Conservation (phyloP, 2,329 filamentous ascomycete species). For the Aspergillus transmontanensis region DNA sequence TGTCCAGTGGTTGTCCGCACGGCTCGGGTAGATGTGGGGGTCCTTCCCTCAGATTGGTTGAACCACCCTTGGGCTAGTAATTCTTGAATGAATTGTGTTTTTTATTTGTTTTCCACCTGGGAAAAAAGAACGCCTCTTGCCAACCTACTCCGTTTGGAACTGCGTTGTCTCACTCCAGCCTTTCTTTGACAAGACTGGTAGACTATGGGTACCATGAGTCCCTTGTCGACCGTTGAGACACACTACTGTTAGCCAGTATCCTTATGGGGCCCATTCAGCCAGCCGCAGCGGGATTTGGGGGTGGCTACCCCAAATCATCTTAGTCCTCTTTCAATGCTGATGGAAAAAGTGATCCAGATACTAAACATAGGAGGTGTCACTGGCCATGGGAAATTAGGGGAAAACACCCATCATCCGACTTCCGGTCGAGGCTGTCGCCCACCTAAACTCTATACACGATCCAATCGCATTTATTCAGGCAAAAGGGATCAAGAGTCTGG, state of each 20-base stretch:
- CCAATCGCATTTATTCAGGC: not conserved
- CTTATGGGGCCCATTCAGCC: not conserved
- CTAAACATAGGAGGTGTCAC: not conserved
- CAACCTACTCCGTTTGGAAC: not conserved
- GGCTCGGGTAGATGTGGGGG: conserved; percentile 16
- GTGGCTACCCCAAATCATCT: not conserved
- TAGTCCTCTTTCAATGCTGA: not conserved
- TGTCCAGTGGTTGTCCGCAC: conserved; percentile 15
- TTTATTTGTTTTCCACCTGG: not conserved
- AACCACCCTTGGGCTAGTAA: not conserved
- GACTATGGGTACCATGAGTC: not conserved
- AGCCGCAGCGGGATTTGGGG: not conserved
- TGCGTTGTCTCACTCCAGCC: not conserved
- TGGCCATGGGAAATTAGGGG: not conserved
- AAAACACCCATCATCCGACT: not conserved
- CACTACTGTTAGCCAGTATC: not conserved
- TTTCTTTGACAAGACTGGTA: no score
- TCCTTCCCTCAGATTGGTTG: not conserved
- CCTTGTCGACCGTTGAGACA: not conserved
- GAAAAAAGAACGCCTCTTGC: not conserved
- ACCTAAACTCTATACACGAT: not conserved
- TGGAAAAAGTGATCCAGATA: not conserved
- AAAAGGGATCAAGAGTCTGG: not conserved
- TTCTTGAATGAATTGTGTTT: no score
- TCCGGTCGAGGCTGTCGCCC: not conserved